Evolutionary conservation across 257 asterid genomes (phyloP).

Genomic region (Anisodus acutangulus): DNA sequence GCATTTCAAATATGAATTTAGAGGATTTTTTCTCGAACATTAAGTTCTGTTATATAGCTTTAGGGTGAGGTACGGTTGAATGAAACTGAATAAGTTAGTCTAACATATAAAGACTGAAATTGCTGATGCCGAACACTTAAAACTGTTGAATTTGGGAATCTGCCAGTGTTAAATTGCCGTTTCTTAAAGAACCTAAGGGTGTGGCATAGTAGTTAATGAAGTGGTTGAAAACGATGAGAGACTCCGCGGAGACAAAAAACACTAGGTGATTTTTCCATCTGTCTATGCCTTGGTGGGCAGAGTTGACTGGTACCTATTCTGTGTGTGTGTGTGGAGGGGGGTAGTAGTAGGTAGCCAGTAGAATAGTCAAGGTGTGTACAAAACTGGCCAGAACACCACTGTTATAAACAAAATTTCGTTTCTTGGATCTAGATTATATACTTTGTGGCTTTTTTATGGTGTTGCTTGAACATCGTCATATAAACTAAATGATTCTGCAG

Average conservation of each 20-base stretch:
- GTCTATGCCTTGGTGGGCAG: background rate
- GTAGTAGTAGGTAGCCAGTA: background rate
- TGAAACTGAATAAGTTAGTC: background rate
- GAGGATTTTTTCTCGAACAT: background rate
- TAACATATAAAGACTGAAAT: background rate
- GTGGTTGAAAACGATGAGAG: background rate
- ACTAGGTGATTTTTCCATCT: background rate
- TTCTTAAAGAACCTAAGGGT: background rate
- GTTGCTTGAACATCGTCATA: background rate
- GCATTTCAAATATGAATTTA: background rate
- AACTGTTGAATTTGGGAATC: background rate
- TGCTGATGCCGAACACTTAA: background rate
- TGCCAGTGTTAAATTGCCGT: background rate
- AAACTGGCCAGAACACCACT: background rate
- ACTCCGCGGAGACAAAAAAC: background rate
- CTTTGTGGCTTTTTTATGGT: background rate
- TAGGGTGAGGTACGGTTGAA: slow-evolving; percentile 18
- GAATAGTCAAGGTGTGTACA: background rate
- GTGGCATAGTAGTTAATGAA: background rate
- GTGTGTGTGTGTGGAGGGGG: background rate
- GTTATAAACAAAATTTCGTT: background rate
- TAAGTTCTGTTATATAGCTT: background rate
- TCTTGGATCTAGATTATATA: background rate
- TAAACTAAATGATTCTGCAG: background rate
- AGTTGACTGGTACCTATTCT: background rate